Evolutionary conservation across 768 basidiomycete genomes (phyloP), one percentile per base, ranked within the genome.

Genomic region (Tylopilus intermedius): DNA sequence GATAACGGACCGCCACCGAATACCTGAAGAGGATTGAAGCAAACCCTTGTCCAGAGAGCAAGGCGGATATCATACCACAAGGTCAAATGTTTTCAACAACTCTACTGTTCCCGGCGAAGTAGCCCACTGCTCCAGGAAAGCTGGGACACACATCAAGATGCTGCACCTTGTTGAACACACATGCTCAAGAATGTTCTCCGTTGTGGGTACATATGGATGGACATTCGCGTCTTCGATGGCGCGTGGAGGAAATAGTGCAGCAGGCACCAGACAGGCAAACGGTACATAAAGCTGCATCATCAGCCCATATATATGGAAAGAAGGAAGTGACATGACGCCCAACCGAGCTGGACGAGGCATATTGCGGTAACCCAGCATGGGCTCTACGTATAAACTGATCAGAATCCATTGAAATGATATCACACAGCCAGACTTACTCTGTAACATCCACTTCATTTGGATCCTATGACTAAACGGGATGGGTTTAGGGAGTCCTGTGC

Each of bases 401-500:
- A 51, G 11, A 2, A 18, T 15, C 7, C 11, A 7, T 35, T 14
- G 14, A 24, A 2, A 8, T 11, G n/a, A 26, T 5, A 26, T 10
- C 5, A 10, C 7, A 11, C 8, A 2, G 2, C 4, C 6, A 24
- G 21, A 49, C 70, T 52, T 58, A 77, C 75, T 56, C 18, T 69
- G 62, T 2, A 54, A 43, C 21, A 66, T 58, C 70, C 74, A 73
- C 35, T 74, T 64, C 2, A 66, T 47, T 18, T 75, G 49, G 2
- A 59, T 58, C 24, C 57, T 60, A 47, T 72, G 65, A 0, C 65
- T 70, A 24, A 71, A 63, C 1, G 67, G 52, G 27, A 80, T 72
- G 3, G 74, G 58, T 54, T 76, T 78, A 0, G 79, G 77, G 39
- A 74, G 63, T 4, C 78, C 78, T 0, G 79, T 78, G 39, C 75